phyloP scores from a whole-genome alignment of 371 early-diverging fungal species.

The Saksenaea oblongispora region DNA sequence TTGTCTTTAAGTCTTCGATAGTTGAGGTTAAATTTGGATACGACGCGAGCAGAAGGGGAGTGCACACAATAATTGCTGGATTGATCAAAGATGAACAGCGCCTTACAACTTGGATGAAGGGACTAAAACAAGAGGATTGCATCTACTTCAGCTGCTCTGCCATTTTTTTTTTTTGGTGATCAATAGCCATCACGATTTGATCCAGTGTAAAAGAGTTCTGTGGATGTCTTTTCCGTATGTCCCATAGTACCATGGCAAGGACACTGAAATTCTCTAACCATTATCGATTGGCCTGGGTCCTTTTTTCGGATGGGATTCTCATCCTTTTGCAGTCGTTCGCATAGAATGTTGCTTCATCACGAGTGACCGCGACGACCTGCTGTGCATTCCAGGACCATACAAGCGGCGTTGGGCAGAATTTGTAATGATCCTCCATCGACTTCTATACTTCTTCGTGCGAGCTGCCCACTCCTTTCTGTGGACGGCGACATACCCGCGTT shows the following conservation, averaged over 20 bases:
- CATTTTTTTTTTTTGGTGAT: conserved; percentile 5
- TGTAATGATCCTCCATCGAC: too few relatives aligned
- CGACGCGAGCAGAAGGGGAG: neutral
- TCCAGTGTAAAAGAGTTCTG: neutral
- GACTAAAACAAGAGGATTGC: neutral
- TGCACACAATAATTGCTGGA: neutral
- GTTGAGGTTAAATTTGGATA: neutral
- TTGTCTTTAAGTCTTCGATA: neutral
- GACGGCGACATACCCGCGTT: conserved; percentile 8
- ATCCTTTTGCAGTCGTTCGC: conserved; percentile 9
- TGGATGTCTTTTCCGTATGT: neutral
- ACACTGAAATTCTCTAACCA: conserved; percentile 17
- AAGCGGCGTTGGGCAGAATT: too few relatives aligned
- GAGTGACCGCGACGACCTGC: conserved; percentile 4
- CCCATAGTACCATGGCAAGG: conserved; percentile 11
- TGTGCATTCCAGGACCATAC: too few relatives aligned
- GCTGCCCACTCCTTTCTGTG: conserved; percentile 10
- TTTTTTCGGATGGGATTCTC: conserved; percentile 10
- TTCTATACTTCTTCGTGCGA: too few relatives aligned
- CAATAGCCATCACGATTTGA: conserved; percentile 7
- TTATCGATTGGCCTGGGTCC: conserved; percentile 2
- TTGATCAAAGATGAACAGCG: neutral
- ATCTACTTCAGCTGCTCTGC: conserved; percentile 11
- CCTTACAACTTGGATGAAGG: conserved; percentile 4
- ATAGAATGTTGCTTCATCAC: conserved; percentile 18